phyloP scores from a whole-genome alignment of 345 rosid species.

The Gossypioides kirkii region DNA sequence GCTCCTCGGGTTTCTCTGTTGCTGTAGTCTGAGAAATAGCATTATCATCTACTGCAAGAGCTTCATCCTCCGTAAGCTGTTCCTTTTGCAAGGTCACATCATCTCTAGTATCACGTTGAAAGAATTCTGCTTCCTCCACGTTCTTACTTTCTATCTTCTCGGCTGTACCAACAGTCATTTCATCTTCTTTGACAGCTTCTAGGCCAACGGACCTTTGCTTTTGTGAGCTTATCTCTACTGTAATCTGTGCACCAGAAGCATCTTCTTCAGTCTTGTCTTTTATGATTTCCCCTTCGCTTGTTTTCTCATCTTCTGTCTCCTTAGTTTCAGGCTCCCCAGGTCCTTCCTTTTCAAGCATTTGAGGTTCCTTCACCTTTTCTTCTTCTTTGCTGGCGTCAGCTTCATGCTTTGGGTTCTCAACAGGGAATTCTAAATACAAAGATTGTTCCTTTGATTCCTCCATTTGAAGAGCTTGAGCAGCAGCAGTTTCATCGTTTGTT shows the following conservation, averaged over 20 bases:
- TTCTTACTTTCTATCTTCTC: constrained; percentile 28
- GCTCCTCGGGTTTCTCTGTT: constrained; percentile 28
- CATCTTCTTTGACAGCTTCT: constrained; percentile 14
- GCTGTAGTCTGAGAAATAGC: constrained; percentile 18
- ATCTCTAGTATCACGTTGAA: constrained; percentile 2
- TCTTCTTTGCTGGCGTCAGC: not conserved
- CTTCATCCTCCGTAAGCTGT: constrained; percentile 21
- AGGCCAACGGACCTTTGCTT: not conserved
- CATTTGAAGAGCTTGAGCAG: not conserved
- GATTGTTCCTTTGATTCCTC: not conserved
- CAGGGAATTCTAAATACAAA: not conserved
- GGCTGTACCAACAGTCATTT: constrained; percentile 13
- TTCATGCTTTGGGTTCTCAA: not conserved
- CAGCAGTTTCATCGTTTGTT: constrained; percentile 7
- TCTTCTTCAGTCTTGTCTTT: constrained; percentile 18
- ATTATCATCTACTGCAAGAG: constrained; percentile 17
- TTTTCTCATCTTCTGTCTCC: constrained; percentile 1
- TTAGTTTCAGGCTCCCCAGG: not conserved
- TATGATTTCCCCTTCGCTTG: constrained; percentile 3
- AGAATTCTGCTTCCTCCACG: constrained; percentile 10
- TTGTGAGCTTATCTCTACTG: constrained; percentile 19
- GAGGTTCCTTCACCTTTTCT: not conserved
- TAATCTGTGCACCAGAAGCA: constrained; percentile 11
- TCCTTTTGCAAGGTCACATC: constrained; percentile 21
- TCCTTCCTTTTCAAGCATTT: not conserved